Base-by-base conservation (phyloP, 1,284 basidiomycete genomes). In the Sanghuangporus sanghuang region DNA sequence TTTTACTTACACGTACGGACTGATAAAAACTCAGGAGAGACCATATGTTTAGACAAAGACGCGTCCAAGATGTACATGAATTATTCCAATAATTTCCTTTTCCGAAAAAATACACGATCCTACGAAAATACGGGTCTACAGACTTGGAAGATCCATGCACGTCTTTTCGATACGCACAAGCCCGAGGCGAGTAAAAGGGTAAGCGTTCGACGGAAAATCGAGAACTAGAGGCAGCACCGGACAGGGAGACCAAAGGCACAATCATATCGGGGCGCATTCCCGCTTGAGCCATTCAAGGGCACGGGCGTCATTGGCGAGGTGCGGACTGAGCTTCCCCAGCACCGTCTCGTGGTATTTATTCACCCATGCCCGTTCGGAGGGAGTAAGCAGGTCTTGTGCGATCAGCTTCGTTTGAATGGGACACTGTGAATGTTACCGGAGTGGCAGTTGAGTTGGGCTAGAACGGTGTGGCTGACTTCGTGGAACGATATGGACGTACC, bases 321-420 rank as follows among this genome's bases (percentile, higher is more conserved):
- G 71, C 7, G 93, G 93, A 3, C 80, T 81, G 2, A 98, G 81
- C 76, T 97, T 97, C 63, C 81, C 78, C 71, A 81, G 77, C 0
- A 91, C 84, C 72, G 95, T 90, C 6, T 78, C 79, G 73, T 99
- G 94, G 73, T 98, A 98, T 2, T 74, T 78, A 71, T 98, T 88
- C 66, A 98, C 67, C 96, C 96, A 99, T 59, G 75, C 74, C 67
- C 80, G 82, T 78, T 98, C 96, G 27, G 81, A 78, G 5, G 70
- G 76, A 3, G 81, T 82, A 55, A 99, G 73, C 53, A 99, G 74
- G 0, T 73, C 72, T 2, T 76, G 66, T 63, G 96, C 89, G 48
- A 98, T 77, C 52, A 99, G 81, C 63, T 85, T 92, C 64, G 89
- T 92, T 70, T 96, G 92, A 49, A 98, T 95, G 0, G 96, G 96